Base-by-base conservation (phyloP, 148 eudicot genomes). In the Oxyria digyna region DNA sequence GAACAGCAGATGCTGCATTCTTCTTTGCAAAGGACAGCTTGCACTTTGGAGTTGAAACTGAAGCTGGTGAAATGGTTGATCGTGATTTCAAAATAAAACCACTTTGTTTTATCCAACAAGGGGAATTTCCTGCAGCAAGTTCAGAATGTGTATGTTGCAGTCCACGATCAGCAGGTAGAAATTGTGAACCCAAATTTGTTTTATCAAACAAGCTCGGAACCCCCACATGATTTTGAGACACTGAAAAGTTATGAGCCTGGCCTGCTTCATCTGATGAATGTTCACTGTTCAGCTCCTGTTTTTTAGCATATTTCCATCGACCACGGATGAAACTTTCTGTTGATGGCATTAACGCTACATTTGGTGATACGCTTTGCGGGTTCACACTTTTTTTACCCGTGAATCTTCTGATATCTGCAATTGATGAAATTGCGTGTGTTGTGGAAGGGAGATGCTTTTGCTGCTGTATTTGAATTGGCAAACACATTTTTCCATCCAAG, bases 331-430 rank as follows among this genome's bases (percentile, higher is more conserved):
- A 10, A 50, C 57, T 50, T 26, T 24, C 8, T 49, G 62, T 33
- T 24, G 62, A 55, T 55, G 62, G 65, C 65, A 29, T 59, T 59
- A 33, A 29, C 2, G 38, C 35, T 59, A 59, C 65, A 59, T 59
- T 59, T 15, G 37, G 20, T 55, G 62, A 59, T 1, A 29, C 3
- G 15, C 11, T 29, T 29, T 59, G 65, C n/a, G 18, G 20, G 38
- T 18, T 6, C 37, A 29, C 65, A 59, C 1, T 59, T 29, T 10
- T 59, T 17, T 59, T 37, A 31, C 65, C 10, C 37, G 18, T 31
- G 6, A 15, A 52, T 20, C 14, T 46, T 46, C 23, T 46, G 52
- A 17, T 46, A 46, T 46, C 23, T 5, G 52, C 52, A 46, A 46
- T 23, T 46, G 52, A 6, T 46, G 52, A 27, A 59, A 13, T 29